Base-by-base conservation (phyloP, 176 grass and related monocot species). In the Stipa capillata region DNA sequence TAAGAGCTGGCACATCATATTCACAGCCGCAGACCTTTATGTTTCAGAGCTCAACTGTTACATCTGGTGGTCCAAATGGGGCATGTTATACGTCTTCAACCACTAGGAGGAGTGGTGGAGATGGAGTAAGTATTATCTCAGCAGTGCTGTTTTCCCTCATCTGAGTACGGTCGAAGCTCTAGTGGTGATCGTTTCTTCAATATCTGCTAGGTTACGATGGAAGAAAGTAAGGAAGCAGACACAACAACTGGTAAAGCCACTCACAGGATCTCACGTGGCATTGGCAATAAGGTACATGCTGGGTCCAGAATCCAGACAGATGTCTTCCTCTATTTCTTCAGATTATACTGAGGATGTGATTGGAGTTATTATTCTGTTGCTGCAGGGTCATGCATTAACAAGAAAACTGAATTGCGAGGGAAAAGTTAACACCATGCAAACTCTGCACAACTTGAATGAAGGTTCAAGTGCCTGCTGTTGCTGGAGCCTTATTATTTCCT, bases 141-240 rank as follows among this genome's bases (percentile, higher is more conserved):
- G 15, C 32, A 36, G 18, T 58, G 11, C 16, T 74, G 7, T 82
- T n/a, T n/a, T n/a, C n/a, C n/a, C n/a, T n/a, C 16, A 41, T 61
- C 34, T 35, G 5, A 62, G 68, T 5, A 29, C 6, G 41, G 57
- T 76, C 12, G 36, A 69, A 75, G 1, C 80, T 74, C 21, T 74
- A 6, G 25, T 74, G 24, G 23, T 84, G 37, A 83, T 58, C 77
- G 18, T 57, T 79, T 73, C 25, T 55, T 34, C 18, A 35, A 81
- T 74, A 57, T 76, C 39, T 50, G 16, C 24, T 85, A 95, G 96
- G 76, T 93, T 75, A 76, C 84, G 57, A 9, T 93, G 73, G 92
- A 99, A 79, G 96, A 99, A 82, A 87, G 78, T 9, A 95, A 82
- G 78, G 92, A 99, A 86, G 86, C 96, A 28, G 84, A 99, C 51